These are phyloP conservation scores for Acrocalymma vagum DNA, from an alignment of 2,329 filamentous ascomycete genomes.

Conservation along the genomic window DNA sequence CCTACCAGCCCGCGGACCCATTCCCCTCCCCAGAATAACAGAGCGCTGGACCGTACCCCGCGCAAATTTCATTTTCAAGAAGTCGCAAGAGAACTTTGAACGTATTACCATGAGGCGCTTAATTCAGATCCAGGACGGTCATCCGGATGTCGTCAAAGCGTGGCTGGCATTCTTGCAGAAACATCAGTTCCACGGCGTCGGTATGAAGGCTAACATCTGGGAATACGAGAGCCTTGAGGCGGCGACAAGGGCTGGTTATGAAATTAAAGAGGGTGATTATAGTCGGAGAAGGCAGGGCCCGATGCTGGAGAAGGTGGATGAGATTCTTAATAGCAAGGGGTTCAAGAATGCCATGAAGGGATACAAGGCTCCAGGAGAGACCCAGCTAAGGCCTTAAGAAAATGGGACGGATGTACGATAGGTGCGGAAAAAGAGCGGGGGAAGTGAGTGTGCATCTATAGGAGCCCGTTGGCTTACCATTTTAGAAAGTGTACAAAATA, in stretches of 20 bases:
- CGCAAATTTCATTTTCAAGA: slow-evolving; percentile 94
- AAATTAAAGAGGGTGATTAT: slow-evolving; percentile 34
- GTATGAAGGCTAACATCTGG: slow-evolving; percentile 99
- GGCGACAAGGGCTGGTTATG: slow-evolving; percentile 37
- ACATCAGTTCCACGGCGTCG: slow-evolving; percentile 93
- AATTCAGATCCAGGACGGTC: slow-evolving; percentile 91
- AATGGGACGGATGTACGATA: slow-evolving; percentile 1
- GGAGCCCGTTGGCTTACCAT: too few species aligned
- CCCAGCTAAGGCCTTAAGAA: slow-evolving; percentile 31
- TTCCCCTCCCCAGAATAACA: slow-evolving; percentile 84
- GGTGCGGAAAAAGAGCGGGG: neutral
- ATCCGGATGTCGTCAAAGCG: slow-evolving; percentile 85
- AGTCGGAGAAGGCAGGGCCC: slow-evolving; percentile 38
- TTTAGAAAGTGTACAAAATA: too few species aligned
- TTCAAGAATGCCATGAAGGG: slow-evolving; percentile 44
- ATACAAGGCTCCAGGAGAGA: slow-evolving; percentile 21
- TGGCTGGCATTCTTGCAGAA: slow-evolving; percentile 95
- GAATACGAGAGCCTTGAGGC: slow-evolving; percentile 75
- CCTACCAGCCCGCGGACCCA: slow-evolving; percentile 83
- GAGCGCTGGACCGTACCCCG: slow-evolving; percentile 95
- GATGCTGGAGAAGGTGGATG: slow-evolving; percentile 44
- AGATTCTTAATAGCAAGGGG: slow-evolving; percentile 38
- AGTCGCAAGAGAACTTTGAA: slow-evolving; percentile 97
- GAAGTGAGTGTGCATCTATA: neutral
- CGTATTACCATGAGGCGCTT: slow-evolving; percentile 84